Conservation (phyloP, 1,139 yeast genomes). For the Petasospora rhodanensis region DNA sequence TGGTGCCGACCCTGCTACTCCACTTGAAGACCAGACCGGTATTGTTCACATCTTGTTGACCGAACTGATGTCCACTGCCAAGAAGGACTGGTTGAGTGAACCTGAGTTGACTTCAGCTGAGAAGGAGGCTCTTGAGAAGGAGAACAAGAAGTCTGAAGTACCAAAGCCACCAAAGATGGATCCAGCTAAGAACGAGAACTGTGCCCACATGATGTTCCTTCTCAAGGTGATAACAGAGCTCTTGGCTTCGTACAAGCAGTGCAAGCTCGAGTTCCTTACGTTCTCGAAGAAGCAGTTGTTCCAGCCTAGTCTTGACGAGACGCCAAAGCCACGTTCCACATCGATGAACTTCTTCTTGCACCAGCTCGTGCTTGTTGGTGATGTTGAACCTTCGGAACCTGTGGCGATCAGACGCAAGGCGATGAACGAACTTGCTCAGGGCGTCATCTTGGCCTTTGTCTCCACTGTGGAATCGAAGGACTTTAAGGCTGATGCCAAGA, state of each 20-base stretch:
- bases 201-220: conserved; percentile 63
- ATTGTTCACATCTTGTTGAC: conserved; percentile 57
- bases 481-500: conserved; percentile 39
- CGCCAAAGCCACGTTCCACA: conserved; percentile 63
- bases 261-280: conserved; percentile 78
- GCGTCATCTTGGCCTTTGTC: conserved; percentile 54
- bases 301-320: conserved; percentile 29
- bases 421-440: conserved; percentile 34
- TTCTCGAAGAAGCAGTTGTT: conserved; percentile 55
- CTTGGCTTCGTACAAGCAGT: conserved; percentile 70
- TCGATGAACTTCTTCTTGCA: conserved; percentile 74
- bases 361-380: conserved; percentile 34
- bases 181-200: conserved; percentile 41
- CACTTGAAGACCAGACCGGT: conserved; percentile 42
- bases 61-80: conserved; percentile 57
- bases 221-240: conserved; percentile 68
- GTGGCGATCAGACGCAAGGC: conserved; percentile 31
- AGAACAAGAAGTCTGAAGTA: conserved; percentile 29
- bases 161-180: conserved; percentile 27
- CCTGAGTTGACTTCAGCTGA: conserved; percentile 27
- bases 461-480: conserved; percentile 47
- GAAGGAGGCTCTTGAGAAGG: conserved; percentile 21
- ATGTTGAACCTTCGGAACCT: conserved; percentile 31
- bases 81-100: conserved; percentile 46
- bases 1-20: conserved; percentile 5